Percentiles rank a stretch among this genome's conserved stretches.
phyloP scores from a whole-genome alignment of 2,329 filamentous ascomycete genomes.

The Alternaria gaisen region DNA sequence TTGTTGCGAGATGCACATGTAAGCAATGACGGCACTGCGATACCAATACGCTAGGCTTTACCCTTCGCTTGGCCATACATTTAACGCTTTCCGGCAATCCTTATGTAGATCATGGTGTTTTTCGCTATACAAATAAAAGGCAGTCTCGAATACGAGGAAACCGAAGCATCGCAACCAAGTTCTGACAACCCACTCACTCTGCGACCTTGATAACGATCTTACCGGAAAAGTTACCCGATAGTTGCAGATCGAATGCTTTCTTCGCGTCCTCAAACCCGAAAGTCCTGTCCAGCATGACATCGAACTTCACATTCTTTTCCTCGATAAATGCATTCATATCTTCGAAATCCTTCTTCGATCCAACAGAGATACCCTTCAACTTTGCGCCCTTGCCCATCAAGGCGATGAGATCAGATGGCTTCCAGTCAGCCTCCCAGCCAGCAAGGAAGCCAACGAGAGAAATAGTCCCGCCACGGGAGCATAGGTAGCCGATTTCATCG shows the following conservation, averaged over 20 bases:
- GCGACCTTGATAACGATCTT: slow-evolving; percentile 34
- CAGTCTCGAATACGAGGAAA: not conserved
- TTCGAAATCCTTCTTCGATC: slow-evolving; percentile 62
- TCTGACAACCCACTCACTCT: not conserved
- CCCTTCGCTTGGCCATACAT: not conserved
- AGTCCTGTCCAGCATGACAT: slow-evolving; percentile 42
- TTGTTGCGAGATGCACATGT: not conserved
- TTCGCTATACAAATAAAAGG: not conserved
- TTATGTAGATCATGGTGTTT: not conserved
- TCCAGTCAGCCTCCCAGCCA: slow-evolving; percentile 21
- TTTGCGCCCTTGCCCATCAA: slow-evolving; percentile 34
- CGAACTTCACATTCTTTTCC: slow-evolving; percentile 41
- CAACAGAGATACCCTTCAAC: slow-evolving; percentile 63
- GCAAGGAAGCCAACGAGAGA: slow-evolving; percentile 38
- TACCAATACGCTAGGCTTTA: not conserved
- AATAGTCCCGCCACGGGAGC: slow-evolving; percentile 27
- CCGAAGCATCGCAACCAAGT: not conserved
- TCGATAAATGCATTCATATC: slow-evolving; percentile 47
- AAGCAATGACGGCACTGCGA: not conserved
- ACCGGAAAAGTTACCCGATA: slow-evolving; percentile 48
- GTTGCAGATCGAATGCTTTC: slow-evolving; percentile 48
- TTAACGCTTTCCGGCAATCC: not conserved
- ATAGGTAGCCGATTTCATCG: slow-evolving; percentile 23
- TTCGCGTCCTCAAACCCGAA: slow-evolving; percentile 48
- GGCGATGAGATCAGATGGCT: slow-evolving; percentile 18